These are phyloP conservation scores for Adansonia gregorii DNA, from an alignment of 441 rosid genomes.

Conservation along the genomic window DNA sequence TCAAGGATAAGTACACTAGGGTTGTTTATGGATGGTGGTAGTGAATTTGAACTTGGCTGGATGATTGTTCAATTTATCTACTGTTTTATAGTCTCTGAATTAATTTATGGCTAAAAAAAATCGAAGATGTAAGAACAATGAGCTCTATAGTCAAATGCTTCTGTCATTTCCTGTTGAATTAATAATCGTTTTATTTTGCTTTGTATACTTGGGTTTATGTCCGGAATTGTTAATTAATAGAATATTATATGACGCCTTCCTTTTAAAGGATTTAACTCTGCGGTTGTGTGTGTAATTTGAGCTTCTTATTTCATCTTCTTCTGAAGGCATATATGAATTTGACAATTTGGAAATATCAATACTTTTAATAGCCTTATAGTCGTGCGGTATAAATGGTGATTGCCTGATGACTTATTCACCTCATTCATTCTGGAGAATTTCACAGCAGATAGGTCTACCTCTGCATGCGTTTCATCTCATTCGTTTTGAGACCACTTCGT, in stretches of 20 bases:
- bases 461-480: too few species aligned
- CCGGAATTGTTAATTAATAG: too few species aligned
- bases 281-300: neutral
- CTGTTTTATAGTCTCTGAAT: neutral
- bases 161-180: neutral
- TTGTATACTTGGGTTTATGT: neutral
- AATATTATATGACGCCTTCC: too few species aligned
- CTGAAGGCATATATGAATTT: neutral
- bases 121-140: neutral
- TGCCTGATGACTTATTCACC: neutral
- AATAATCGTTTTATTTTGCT: neutral
- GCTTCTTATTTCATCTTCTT: neutral
- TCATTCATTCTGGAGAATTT: neutral
- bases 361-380: neutral
- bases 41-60: neutral
- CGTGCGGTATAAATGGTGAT: neutral
- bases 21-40: constrained; percentile 53
- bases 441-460: neutral
- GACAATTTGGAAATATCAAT: neutral
- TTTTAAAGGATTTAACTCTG: too few species aligned
- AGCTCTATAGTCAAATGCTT: neutral
- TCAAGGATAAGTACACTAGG: constrained; percentile 50
- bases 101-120: neutral
- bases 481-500: too few species aligned
- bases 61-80: neutral